Percentiles rank a stretch among this genome's conserved stretches.
These are phyloP conservation scores for Leucoagaricus sp. DNA, from an alignment of 1,284 basidiomycete genomes.

Conservation along the genomic window DNA sequence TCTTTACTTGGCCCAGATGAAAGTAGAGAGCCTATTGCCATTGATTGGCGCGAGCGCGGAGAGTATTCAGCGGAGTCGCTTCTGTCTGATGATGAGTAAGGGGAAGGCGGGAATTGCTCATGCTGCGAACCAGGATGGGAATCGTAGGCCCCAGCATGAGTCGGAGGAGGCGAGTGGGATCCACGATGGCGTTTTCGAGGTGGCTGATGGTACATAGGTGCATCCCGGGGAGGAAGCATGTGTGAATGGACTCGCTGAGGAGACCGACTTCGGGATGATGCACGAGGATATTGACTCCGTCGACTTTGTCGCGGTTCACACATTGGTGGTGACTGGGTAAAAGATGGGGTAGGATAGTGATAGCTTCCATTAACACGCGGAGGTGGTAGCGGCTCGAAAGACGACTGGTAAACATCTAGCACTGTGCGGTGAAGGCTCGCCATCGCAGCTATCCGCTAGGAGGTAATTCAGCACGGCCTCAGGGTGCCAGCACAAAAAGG, in stretches of 20 bases:
- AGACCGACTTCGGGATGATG: conserved; percentile 36
- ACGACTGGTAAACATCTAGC: conserved; percentile 57
- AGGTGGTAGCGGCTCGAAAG: conserved; percentile 25
- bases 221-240: conserved; percentile 33
- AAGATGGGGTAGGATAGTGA: conserved; percentile 37
- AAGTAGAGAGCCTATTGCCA: conserved; percentile 52
- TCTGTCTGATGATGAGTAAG: conserved; percentile 46
- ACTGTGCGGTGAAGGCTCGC: conserved; percentile 69
- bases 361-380: conserved; percentile 27
- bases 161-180: conserved; percentile 35
- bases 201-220: conserved; percentile 30
- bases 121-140: conserved; percentile 30
- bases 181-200: conserved; percentile 53
- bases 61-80: conserved; percentile 49
- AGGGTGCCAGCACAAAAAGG: conserved; percentile 9
- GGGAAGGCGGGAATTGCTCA: conserved; percentile 47
- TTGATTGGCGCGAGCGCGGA: conserved; percentile 47
- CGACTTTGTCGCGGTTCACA: conserved; percentile 27
- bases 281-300: conserved; percentile 27
- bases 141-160: conserved; percentile 32
- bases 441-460: conserved; percentile 66
- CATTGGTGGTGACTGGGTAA: conserved; percentile 32
- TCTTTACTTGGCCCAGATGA: conserved; percentile 39
- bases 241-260: conserved; percentile 30
- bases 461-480: conserved; percentile 4